Base-by-base conservation (phyloP, 495 filamentous ascomycete genomes). In the Aspergillus panamensis region DNA sequence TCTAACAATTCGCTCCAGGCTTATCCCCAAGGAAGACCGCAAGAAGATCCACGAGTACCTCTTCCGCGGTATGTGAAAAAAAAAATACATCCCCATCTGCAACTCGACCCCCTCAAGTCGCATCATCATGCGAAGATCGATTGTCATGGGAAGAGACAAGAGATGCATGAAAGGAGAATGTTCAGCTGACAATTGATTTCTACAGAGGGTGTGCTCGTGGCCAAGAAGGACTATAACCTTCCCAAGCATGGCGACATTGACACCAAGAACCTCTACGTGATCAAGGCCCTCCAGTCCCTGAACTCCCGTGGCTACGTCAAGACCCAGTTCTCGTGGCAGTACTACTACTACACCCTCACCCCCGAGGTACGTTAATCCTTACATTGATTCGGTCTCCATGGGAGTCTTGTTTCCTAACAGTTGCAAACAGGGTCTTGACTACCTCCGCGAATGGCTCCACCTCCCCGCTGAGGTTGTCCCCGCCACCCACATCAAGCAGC, bases 21-120 rank as follows among this genome's bases (percentile, higher is more conserved):
- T 98, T 84, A 98, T 98, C 81, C 94, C 94, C 72, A 97, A 97
- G 86, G 87, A 89, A 76, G 94, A 98, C 82, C 92, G 94, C 81
- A 97, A 97, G 88, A 93, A 94, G 87, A 96, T 98, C 83, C 95
- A 98, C 82, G 91, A 97, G 88, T 96, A 97, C 86, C 91, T 98
- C 86, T 97, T 98, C 87, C 90, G 93, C 69, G 85, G 85, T 88
- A 84, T 78, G 82, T 82, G 61, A 69, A 57, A 39, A 25, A 32
- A 33, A 53, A 2, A 29, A 44, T 44, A 6, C 13, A 20, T 25
- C 25, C 25, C 25, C 25, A 5, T 25, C 25, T n/a, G n/a, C n/a
- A n/a, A 5, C 25, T 5, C 25, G 25, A 25, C 25, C 5, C 25
- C 25, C 25, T 5, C 25, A 25, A 25, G 25, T 25, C 25, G 2